These are phyloP conservation scores for Camellia sinensis DNA, from an alignment of 148 eudicot species.

Conservation along the genomic window DNA sequence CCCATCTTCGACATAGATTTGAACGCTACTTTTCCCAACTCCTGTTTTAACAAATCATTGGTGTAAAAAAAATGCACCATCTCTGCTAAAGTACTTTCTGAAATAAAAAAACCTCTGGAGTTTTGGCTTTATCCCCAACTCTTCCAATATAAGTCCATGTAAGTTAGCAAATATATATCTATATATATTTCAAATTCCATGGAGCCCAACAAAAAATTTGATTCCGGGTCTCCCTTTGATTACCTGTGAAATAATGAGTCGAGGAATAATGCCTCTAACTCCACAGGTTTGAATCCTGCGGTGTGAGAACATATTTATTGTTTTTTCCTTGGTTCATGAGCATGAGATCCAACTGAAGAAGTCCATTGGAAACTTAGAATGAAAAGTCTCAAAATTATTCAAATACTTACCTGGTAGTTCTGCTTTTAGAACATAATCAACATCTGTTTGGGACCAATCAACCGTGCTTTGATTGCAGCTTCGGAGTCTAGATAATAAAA, in stretches of 20 bases:
- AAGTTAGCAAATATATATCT: not conserved
- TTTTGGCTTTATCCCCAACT: slow-evolving; percentile 12
- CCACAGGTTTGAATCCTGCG: not conserved
- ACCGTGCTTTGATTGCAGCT: slow-evolving; percentile 37
- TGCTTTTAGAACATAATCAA: slow-evolving; percentile 56
- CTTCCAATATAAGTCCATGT: not conserved
- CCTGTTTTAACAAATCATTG: slow-evolving; percentile 35
- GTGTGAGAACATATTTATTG: not conserved
- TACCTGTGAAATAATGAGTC: not conserved
- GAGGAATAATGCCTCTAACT: slow-evolving; percentile 9
- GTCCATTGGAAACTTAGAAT: not conserved
- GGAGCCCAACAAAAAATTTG: not conserved
- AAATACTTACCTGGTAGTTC: slow-evolving; percentile 55
- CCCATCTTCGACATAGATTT: slow-evolving; percentile 65
- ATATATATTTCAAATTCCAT: not conserved
- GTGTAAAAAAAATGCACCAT: not conserved
- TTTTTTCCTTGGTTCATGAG: too few species aligned
- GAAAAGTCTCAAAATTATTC: not conserved
- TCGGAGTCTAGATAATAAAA: slow-evolving; percentile 40
- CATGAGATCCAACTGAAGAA: not conserved
- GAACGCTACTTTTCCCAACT: slow-evolving; percentile 37
- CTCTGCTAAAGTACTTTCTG: not conserved
- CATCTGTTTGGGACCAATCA: slow-evolving; percentile 59
- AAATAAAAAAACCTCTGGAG: slow-evolving; percentile 9
- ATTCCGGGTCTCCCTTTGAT: not conserved